These are phyloP conservation scores for Grigorovia humatica DNA, from an alignment of 805 yeast genomes.

Conservation along the genomic window DNA sequence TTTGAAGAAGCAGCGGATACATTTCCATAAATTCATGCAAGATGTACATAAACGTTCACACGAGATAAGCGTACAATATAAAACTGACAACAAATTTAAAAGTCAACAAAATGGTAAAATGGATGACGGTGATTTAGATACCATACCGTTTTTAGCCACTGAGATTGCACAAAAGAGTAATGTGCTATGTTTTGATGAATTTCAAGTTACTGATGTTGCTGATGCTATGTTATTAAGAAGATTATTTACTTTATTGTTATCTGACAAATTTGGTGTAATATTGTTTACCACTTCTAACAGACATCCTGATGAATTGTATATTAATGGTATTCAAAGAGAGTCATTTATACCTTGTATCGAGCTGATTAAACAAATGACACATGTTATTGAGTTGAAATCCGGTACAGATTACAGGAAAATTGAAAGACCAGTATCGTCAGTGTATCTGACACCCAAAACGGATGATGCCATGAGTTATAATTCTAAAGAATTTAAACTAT, in stretches of 20 bases:
- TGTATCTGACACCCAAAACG: slow-evolving; percentile 63
- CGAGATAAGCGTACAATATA: slow-evolving; percentile 50
- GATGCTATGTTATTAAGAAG: slow-evolving; percentile 94
- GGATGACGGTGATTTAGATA: slow-evolving; percentile 49
- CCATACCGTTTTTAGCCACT: slow-evolving; percentile 73
- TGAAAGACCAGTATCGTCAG: slow-evolving; percentile 72
- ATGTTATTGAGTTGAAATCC: slow-evolving; percentile 73
- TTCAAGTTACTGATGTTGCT: slow-evolving; percentile 96
- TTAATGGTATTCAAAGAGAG: slow-evolving; percentile 88
- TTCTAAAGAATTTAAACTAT: slow-evolving; percentile 39
- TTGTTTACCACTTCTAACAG: slow-evolving; percentile 91
- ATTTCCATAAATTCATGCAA: slow-evolving; percentile 97
- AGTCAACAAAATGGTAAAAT: neutral
- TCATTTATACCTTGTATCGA: slow-evolving; percentile 89
- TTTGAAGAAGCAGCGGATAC: slow-evolving; percentile 70
- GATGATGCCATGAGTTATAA: slow-evolving; percentile 51
- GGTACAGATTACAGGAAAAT: slow-evolving; percentile 91
- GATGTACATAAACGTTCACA: slow-evolving; percentile 80
- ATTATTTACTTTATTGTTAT: slow-evolving; percentile 52
- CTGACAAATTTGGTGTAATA: slow-evolving; percentile 70
- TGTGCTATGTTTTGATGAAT: slow-evolving; percentile 89
- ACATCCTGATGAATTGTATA: slow-evolving; percentile 86
- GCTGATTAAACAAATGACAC: slow-evolving; percentile 58
- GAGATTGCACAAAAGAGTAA: slow-evolving; percentile 71
- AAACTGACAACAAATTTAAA: slow-evolving; percentile 5